Percentiles rank a stretch among this genome's conserved stretches.
phyloP scores from a whole-genome alignment of 1,284 basidiomycete species.

The Rhodotorula mucilaginosa region DNA sequence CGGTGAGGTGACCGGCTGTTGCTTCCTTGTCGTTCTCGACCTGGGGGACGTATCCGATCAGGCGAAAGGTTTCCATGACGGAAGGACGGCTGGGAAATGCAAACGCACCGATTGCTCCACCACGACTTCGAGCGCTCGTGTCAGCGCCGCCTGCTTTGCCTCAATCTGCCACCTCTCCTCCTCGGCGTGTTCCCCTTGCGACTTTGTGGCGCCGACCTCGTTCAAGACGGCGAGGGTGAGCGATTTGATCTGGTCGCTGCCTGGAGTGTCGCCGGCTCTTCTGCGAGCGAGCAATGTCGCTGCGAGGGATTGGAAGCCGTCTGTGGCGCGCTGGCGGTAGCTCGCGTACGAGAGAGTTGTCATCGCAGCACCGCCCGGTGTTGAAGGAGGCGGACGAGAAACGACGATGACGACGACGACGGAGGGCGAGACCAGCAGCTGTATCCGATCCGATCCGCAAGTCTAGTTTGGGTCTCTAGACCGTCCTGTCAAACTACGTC shows the following conservation, averaged over 20 bases:
- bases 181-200: not conserved
- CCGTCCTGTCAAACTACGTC: too few relatives aligned
- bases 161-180: slow-evolving; percentile 18
- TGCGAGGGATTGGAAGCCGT: not conserved
- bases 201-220: not conserved
- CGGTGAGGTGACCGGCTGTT: slow-evolving; percentile 18
- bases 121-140: slow-evolving; percentile 30
- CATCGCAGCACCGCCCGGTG: too few relatives aligned
- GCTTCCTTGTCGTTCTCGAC: slow-evolving; percentile 8
- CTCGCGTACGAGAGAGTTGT: not conserved
- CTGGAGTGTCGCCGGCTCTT: not conserved
- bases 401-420: too few relatives aligned
- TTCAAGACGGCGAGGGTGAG: not conserved
- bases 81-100: not conserved
- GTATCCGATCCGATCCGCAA: too few relatives aligned
- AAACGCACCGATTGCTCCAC: slow-evolving; percentile 26
- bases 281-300: not conserved
- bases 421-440: too few relatives aligned
- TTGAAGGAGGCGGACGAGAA: too few relatives aligned
- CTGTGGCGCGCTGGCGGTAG: not conserved
- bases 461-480: too few relatives aligned
- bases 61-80: not conserved
- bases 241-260: not conserved
- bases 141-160: slow-evolving; percentile 13
- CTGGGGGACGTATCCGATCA: not conserved